phyloP scores from a whole-genome alignment of 2,329 filamentous ascomycete genomes.

The Harringtonia aguacate region DNA sequence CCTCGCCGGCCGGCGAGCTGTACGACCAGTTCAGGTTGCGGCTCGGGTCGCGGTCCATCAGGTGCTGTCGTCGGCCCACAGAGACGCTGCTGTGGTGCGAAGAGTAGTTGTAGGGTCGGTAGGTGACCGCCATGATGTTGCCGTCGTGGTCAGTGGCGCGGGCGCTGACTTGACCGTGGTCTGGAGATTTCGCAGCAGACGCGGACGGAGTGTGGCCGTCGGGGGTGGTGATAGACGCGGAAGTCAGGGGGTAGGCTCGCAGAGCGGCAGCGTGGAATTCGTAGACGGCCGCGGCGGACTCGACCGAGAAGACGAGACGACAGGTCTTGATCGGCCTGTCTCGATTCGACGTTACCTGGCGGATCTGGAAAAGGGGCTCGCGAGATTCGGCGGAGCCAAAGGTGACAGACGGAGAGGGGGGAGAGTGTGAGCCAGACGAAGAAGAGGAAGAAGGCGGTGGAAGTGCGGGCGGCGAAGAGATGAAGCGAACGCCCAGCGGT shows the following conservation, averaged over 20 bases:
- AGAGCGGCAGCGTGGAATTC: constrained; percentile 62
- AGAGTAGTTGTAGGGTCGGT: constrained; percentile 30
- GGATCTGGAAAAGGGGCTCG: constrained; percentile 33
- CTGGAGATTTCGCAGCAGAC: not conserved
- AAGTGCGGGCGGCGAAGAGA: constrained; percentile 24
- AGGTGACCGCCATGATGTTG: constrained; percentile 73
- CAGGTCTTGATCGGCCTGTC: constrained; percentile 28
- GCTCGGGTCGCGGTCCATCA: constrained; percentile 23
- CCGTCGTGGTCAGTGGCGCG: constrained; percentile 70
- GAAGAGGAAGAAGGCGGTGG: not conserved
- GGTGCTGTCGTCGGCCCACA: constrained; percentile 11
- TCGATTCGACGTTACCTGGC: constrained; percentile 26
- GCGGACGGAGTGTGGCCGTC: not conserved
- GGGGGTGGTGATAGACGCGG: constrained; percentile 20
- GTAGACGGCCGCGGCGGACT: constrained; percentile 53
- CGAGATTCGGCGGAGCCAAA: constrained; percentile 27
- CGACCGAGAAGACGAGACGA: constrained; percentile 56
- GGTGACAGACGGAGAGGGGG: constrained; percentile 19
- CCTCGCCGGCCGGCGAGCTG: not conserved
- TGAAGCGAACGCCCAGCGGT: constrained; percentile 64
- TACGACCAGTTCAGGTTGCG: constrained; percentile 21
- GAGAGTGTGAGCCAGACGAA: not conserved
- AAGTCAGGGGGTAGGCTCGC: constrained; percentile 45
- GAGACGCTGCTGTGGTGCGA: constrained; percentile 24
- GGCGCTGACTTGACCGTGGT: constrained; percentile 26